Evolutionary conservation across 768 basidiomycete genomes (phyloP), one percentile per base, ranked within the genome.

Genomic region (Boletus subcaerulescens): DNA sequence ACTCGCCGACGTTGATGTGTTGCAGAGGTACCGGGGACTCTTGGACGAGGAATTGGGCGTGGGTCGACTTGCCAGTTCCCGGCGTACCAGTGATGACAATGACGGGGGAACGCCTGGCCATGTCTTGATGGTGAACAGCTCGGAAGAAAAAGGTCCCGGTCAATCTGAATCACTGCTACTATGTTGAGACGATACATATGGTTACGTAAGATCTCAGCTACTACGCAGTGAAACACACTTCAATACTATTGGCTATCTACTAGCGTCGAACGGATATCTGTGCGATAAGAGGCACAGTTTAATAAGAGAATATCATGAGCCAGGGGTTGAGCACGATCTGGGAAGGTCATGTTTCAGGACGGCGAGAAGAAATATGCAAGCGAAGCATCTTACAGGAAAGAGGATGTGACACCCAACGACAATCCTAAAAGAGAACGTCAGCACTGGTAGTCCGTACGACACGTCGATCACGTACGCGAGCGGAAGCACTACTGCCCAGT

Each of bases 51-150:
- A 93, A 76, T 54, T 89, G 82, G 2, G 94, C 91, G 71, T 93
- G 93, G 1, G 93, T 94, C 4, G 96, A 89, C 71, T 99, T 99
- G 52, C 93, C 95, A 35, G 93, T 95, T n/a, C 93, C 93, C 12
- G 93, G 92, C 15, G 93, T 94, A 56, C 92, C 93, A 41, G 93
- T 95, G 62, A 95, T 84, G 61, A 95, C 69, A 65, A 95, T 90
- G 47, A 86, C 80, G 43, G 91, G 91, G 24, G 70, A 74, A 57
- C 71, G 71, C 35, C 60, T 58, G 49, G 57, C 53, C 60, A 53
- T 63, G 7, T 43, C 18, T 39, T 35, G 17, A 35, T 36, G 32
- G 24, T 48, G 47, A 35, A 56, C 18, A 3, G 10, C 13, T 14
- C 18, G 31, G 26, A 29, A 20, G 13, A 6, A 18, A 12, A 12